These are phyloP conservation scores for Debaryomyces udenii DNA, from an alignment of 1,139 yeast genomes.

Conservation along the genomic window DNA sequence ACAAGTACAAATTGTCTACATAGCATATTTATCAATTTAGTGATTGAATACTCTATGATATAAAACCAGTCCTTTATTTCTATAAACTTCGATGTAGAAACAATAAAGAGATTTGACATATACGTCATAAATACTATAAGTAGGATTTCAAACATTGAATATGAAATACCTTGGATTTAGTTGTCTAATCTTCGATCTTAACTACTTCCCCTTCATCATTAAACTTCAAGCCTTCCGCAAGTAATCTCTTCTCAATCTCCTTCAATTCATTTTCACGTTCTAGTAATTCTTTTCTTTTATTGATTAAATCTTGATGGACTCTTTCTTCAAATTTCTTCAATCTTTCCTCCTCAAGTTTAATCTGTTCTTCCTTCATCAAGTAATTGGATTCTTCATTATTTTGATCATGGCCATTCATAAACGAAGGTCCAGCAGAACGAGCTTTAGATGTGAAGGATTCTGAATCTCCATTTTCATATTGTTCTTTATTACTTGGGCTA, in stretches of 20 bases:
- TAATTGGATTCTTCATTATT: slow-evolving; percentile 46
- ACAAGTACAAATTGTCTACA: slow-evolving; percentile 40
- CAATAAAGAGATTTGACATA: slow-evolving; percentile 3
- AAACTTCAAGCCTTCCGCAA: slow-evolving; percentile 55
- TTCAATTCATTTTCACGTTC: slow-evolving; percentile 88
- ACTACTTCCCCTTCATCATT: slow-evolving; percentile 48
- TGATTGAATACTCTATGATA: neutral
- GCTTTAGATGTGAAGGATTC: slow-evolving; percentile 10
- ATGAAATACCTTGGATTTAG: slow-evolving; percentile 2
- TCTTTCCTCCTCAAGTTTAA: slow-evolving; percentile 78
- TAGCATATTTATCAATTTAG: neutral
- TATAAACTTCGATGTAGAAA: slow-evolving; percentile 7
- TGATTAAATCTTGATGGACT: slow-evolving; percentile 85
- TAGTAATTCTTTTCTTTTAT: slow-evolving; percentile 80
- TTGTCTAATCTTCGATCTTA: slow-evolving; percentile 24
- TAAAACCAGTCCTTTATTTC: slow-evolving; percentile 8
- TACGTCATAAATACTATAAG: slow-evolving; percentile 2
- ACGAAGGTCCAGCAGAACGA: slow-evolving; percentile 8
- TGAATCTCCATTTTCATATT: slow-evolving; percentile 6
- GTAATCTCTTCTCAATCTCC: slow-evolving; percentile 76
- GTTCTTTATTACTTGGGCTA: slow-evolving; percentile 7
- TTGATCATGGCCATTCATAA: slow-evolving; percentile 4
- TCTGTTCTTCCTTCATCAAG: slow-evolving; percentile 76
- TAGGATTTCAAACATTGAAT: neutral
- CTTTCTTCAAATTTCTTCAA: slow-evolving; percentile 78